These are phyloP conservation scores for Leccinum uliginosum DNA, from an alignment of 768 basidiomycete genomes.

Conservation along the genomic window DNA sequence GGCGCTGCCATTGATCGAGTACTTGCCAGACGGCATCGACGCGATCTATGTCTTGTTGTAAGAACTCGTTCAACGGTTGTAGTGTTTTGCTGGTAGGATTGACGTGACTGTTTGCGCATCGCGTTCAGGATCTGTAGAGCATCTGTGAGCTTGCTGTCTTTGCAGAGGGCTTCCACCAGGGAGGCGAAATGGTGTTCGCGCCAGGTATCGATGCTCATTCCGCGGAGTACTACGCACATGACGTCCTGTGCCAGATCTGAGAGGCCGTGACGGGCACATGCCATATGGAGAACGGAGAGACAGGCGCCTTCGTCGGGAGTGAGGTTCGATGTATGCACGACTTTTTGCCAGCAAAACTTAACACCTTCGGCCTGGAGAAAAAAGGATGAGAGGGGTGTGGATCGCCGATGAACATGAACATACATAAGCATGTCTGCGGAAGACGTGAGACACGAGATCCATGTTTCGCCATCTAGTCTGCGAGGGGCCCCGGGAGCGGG, in stretches of 20 bases:
- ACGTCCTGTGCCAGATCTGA: constrained; percentile 66
- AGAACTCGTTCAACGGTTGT: constrained; percentile 45
- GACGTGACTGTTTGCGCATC: constrained; percentile 55
- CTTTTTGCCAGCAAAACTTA: constrained; percentile 53
- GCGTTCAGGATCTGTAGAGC: constrained; percentile 56
- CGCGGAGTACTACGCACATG: constrained; percentile 52
- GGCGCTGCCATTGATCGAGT: constrained; percentile 55
- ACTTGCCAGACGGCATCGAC: constrained; percentile 64
- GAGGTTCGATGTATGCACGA: constrained; percentile 48
- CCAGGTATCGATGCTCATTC: constrained; percentile 42
- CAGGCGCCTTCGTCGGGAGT: constrained; percentile 74
- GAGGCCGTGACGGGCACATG: constrained; percentile 67
- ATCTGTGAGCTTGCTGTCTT: constrained; percentile 51
- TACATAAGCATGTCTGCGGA: constrained; percentile 69
- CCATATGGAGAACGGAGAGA: constrained; percentile 61
- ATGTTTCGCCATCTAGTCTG: constrained; percentile 48
- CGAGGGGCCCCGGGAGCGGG: constrained; percentile 47
- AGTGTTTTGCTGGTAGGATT: constrained; percentile 49
- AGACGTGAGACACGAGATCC: constrained; percentile 63
- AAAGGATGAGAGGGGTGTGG: not conserved
- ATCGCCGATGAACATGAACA: constrained; percentile 26
- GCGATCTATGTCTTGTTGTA: constrained; percentile 44
- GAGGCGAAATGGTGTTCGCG: constrained; percentile 76
- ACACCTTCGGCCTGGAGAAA: constrained; percentile 66
- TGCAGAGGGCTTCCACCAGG: constrained; percentile 69